These are phyloP conservation scores for Yamadazyma friedrichii DNA, from an alignment of 1,139 yeast species.

Conservation along the genomic window DNA sequence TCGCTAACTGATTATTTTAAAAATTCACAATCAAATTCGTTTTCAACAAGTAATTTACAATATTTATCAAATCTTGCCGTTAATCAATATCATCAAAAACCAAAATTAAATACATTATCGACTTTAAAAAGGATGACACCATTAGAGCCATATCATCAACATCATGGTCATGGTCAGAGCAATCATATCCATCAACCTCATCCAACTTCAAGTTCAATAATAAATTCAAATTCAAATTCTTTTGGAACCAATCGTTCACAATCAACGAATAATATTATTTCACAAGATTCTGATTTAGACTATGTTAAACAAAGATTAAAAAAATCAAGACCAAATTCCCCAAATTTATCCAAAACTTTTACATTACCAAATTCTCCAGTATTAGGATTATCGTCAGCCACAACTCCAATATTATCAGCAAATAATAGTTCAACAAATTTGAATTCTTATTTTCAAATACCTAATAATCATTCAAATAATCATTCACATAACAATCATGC, in stretches of 20 bases:
- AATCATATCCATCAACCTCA: constrained; percentile 1
- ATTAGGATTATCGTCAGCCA: constrained; percentile 39
- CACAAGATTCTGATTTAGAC: constrained; percentile 46
- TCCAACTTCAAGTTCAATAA: not conserved
- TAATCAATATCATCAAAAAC: constrained; percentile 23
- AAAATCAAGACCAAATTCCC: constrained; percentile 75
- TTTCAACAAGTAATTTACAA: constrained; percentile 23
- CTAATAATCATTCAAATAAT: constrained; percentile 3
- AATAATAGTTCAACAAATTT: constrained; percentile 47
- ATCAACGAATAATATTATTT: constrained; percentile 20
- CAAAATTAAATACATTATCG: constrained; percentile 36
- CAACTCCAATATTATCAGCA: constrained; percentile 46
- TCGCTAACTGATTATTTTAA: constrained; percentile 60
- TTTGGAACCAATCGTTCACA: constrained; percentile 2
- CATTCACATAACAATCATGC: not conserved
- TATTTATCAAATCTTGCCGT: constrained; percentile 30
- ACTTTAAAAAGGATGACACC: constrained; percentile 59
- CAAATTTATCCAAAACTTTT: constrained; percentile 36
- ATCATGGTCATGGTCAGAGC: not conserved
- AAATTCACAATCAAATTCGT: constrained; percentile 15
- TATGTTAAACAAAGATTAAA: constrained; percentile 54
- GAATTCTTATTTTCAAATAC: constrained; percentile 15
- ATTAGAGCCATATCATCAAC: constrained; percentile 22
- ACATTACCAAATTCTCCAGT: constrained; percentile 63
- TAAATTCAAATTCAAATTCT: constrained; percentile 1